Base-by-base conservation (phyloP, 306 rosid genomes). In the Urtica urens region DNA sequence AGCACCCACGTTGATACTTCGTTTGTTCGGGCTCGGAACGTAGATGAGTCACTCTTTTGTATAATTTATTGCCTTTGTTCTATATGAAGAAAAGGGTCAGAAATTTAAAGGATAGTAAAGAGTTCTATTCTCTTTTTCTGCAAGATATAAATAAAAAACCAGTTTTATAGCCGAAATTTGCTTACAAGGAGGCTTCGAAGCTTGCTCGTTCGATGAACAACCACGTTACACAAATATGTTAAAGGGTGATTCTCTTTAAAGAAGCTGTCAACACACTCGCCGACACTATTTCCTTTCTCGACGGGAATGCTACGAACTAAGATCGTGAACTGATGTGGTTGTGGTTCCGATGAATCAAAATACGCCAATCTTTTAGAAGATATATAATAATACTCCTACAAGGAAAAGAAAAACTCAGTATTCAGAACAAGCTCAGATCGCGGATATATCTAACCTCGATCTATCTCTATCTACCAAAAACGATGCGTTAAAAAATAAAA, bases 241-340 rank as follows among this genome's bases (percentile, higher is more conserved):
- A 81, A 75, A 46, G 96, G 87, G 58, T 90, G 79, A 60, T 70
- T 66, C 54, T 85, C 93, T 5, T 30, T 59, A 66, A 90, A 90
- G 76, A 85, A 90, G 39, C 55, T 60, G 58, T 72, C 77, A 51
- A 85, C 80, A 47, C 60, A 68, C 16, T 85, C 83, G 40, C 81
- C 75, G 74, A 85, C 63, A 23, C 59, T 73, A 64, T 58, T 60
- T 24, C 71, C 63, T 15, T 41, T 25, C 49, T 88, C 60, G 53
- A 57, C 58, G 20, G 97, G 93, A 46, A 84, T 77, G 67, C 84
- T 71, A 19, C 53, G 86, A 64, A 81, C 95, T 69, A 88, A 64
- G 72, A 88, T 51, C 25, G 95, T 77, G 75, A 88, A 88, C 41
- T 84, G 93, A 65, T 88, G 97, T 23, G 93, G 94, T 59, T 75